Evolutionary conservation across 306 rosid species (phyloP).

Genomic region (Rosa chinensis): DNA sequence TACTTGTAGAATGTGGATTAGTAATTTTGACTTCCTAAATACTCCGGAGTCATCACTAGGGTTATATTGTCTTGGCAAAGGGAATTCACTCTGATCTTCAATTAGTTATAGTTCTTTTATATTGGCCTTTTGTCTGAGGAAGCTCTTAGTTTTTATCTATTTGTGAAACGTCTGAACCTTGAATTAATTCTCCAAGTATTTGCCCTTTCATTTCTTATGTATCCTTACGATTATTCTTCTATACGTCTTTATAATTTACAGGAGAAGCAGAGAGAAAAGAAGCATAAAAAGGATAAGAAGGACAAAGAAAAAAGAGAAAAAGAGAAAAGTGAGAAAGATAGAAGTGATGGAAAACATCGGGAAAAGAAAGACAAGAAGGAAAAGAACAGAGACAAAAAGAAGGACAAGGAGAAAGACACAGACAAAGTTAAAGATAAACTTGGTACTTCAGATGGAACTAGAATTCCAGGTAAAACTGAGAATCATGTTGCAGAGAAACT

Average conservation of each 20-base stretch:
- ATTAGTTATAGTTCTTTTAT: neutral
- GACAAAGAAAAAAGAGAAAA: slow-evolving; percentile 73
- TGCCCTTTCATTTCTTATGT: slow-evolving; percentile 13
- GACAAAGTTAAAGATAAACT: slow-evolving; percentile 49
- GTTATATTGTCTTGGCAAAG: neutral
- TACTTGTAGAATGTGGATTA: neutral
- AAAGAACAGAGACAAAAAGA: slow-evolving; percentile 65
- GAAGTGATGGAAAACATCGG: slow-evolving; percentile 62
- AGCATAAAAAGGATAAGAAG: slow-evolving; percentile 72
- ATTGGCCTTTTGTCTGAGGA: neutral
- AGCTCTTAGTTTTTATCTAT: neutral
- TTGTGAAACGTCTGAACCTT: neutral
- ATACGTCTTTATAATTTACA: slow-evolving; percentile 28
- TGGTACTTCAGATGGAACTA: slow-evolving; percentile 52
- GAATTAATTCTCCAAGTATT: neutral
- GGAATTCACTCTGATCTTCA: neutral
- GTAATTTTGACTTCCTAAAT: neutral
- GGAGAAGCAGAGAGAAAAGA: slow-evolving; percentile 73
- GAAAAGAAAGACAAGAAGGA: slow-evolving; percentile 79
- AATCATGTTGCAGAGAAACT: slow-evolving; percentile 40
- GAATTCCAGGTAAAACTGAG: slow-evolving; percentile 41
- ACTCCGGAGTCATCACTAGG: neutral
- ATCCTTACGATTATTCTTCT: slow-evolving; percentile 7
- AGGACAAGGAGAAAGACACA: slow-evolving; percentile 50
- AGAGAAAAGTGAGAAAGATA: slow-evolving; percentile 76